Percentiles rank a stretch among this genome's conserved stretches.
phyloP scores from a whole-genome alignment of 306 rosid genomes.

The Cucurbita moschata region DNA sequence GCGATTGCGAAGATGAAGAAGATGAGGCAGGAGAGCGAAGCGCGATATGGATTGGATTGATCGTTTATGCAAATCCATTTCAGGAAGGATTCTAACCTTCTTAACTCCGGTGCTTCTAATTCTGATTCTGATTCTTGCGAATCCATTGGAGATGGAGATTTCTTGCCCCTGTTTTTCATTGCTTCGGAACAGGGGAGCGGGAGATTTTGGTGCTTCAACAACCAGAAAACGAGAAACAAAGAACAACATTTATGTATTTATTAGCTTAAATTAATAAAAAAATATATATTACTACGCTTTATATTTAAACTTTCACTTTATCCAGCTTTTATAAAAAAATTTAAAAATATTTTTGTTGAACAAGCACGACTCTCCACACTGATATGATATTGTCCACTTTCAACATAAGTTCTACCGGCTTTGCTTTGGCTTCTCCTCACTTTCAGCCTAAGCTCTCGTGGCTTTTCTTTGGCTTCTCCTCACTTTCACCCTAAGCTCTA shows the following conservation, averaged over 20 bases:
- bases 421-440: too few species aligned
- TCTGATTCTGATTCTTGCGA: neutral
- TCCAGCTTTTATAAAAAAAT: too few species aligned
- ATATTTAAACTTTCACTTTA: too few species aligned
- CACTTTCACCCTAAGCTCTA: too few species aligned
- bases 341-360: too few species aligned
- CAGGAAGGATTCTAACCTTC: constrained; percentile 33
- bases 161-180: constrained; percentile 49
- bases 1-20: constrained; percentile 37
- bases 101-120: constrained; percentile 25
- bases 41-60: constrained; percentile 35
- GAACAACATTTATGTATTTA: neutral
- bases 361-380: too few species aligned
- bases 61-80: constrained; percentile 52
- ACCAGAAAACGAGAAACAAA: neutral
- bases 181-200: neutral
- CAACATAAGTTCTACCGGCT: too few species aligned
- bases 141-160: neutral
- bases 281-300: too few species aligned
- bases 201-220: neutral
- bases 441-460: too few species aligned
- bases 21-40: constrained; percentile 48
- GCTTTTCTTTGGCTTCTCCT: too few species aligned
- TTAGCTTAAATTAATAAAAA: too few species aligned
- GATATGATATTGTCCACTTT: too few species aligned